Percentiles rank a stretch among this genome's conserved stretches.
Evolutionary conservation across 129 eudicot genomes (phyloP).

Genomic region (Glebionis coronaria): DNA sequence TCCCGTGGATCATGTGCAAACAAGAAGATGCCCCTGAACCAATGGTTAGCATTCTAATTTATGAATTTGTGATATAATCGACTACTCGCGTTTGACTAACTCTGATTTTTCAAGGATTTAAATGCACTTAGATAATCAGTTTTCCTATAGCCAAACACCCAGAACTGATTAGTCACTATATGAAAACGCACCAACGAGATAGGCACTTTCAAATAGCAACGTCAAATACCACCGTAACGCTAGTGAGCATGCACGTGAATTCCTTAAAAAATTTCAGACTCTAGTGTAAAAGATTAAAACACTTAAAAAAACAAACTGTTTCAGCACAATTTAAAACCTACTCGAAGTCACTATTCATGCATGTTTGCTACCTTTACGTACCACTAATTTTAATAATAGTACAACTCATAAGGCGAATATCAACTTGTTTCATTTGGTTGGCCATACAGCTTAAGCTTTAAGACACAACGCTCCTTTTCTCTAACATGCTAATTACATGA

Average conservation of each 20-base stretch:
- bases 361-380: constrained; percentile 12
- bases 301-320: background rate
- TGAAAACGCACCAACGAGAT: no score
- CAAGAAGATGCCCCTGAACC: constrained; percentile 90
- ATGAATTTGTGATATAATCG: no score
- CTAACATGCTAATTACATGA: constrained; percentile 27
- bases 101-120: no score
- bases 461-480: constrained; percentile 19
- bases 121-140: no score
- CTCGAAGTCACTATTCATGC: background rate
- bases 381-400: constrained; percentile 3
- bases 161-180: no score
- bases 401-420: constrained; percentile 17
- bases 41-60: constrained; percentile 44
- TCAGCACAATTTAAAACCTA: background rate
- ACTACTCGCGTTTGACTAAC: no score
- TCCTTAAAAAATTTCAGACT: background rate
- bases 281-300: background rate
- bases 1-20: constrained; percentile 97
- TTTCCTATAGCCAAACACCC: background rate
- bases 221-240: background rate
- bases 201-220: no score
- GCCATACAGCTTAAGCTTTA: constrained; percentile 15
- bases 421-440: constrained; percentile 7
- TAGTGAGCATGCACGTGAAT: constrained; percentile 1